Evolutionary conservation across 179 eudicot genomes (phyloP).

Genomic region (Camellia oleifera): DNA sequence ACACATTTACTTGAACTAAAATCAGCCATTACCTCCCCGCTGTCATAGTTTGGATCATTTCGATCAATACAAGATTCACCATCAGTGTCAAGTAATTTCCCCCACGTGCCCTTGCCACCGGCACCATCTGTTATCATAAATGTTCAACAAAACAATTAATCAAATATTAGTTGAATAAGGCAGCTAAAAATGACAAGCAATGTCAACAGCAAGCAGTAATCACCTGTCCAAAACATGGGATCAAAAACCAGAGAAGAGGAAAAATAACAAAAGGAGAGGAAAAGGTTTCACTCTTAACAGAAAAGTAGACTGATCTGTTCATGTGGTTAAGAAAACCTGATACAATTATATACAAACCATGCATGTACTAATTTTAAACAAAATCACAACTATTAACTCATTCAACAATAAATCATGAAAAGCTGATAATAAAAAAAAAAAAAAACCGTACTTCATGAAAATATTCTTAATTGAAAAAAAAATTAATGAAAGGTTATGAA

Average conservation of each 20-base stretch:
- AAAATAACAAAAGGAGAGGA: neutral
- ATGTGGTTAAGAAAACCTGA: too few relatives aligned
- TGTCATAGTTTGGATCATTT: conserved; percentile 95
- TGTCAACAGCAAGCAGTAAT: neutral
- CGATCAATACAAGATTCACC: conserved; percentile 66
- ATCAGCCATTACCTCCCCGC: conserved; percentile 72
- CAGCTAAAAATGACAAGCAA: neutral
- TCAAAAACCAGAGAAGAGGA: neutral
- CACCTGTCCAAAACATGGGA: neutral
- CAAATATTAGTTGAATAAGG: neutral
- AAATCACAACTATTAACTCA: too few relatives aligned
- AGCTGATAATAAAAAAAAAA: too few relatives aligned
- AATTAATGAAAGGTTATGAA: neutral
- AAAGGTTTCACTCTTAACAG: neutral
- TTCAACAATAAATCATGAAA: too few relatives aligned
- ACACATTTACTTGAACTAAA: conserved; percentile 10
- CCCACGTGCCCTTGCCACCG: conserved; percentile 99
- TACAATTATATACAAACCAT: too few relatives aligned
- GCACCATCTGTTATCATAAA: conserved; percentile 63
- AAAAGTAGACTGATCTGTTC: too few relatives aligned
- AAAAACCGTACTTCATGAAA: too few relatives aligned
- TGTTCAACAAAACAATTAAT: neutral
- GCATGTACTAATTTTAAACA: too few relatives aligned
- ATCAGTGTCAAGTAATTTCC: conserved; percentile 80
- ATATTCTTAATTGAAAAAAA: too few relatives aligned